Evolutionary conservation across 345 rosid genomes (phyloP).

Genomic region (Arabidopsis suecica): DNA sequence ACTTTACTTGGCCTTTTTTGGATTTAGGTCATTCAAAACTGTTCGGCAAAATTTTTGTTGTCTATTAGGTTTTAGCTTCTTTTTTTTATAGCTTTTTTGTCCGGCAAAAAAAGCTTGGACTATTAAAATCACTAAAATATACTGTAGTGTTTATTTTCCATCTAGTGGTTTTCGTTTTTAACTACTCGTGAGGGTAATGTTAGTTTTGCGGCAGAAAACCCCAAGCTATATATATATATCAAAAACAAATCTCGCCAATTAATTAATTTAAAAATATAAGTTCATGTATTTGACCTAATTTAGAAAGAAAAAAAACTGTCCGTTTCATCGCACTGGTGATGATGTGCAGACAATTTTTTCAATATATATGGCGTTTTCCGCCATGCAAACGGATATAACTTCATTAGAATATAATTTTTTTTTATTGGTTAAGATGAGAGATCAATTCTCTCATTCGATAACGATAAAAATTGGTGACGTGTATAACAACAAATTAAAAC

Average conservation of each 20-base stretch:
- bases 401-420: background rate
- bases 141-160: background rate
- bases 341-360: background rate
- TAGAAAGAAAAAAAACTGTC: background rate
- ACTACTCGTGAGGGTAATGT: background rate
- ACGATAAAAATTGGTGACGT: slow-evolving; percentile 17
- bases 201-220: slow-evolving; percentile 15
- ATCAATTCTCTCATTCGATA: slow-evolving; percentile 19
- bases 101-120: background rate
- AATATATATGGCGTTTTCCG: slow-evolving; percentile 12
- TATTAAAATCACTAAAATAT: background rate
- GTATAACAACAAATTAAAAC: slow-evolving; percentile 9
- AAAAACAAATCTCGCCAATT: background rate
- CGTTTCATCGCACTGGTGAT: slow-evolving; percentile 9
- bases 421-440: slow-evolving; percentile 23
- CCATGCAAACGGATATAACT: background rate
- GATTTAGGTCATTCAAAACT: background rate
- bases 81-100: background rate
- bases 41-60: no score
- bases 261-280: slow-evolving; percentile 3
- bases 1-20: background rate
- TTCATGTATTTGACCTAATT: slow-evolving; percentile 6
- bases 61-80: background rate
- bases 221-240: background rate
- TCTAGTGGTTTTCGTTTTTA: background rate